Percentiles rank a stretch among this genome's conserved stretches.
These are phyloP conservation scores for Fagopyrum tataricum DNA, from an alignment of 148 eudicot species.

Conservation along the genomic window DNA sequence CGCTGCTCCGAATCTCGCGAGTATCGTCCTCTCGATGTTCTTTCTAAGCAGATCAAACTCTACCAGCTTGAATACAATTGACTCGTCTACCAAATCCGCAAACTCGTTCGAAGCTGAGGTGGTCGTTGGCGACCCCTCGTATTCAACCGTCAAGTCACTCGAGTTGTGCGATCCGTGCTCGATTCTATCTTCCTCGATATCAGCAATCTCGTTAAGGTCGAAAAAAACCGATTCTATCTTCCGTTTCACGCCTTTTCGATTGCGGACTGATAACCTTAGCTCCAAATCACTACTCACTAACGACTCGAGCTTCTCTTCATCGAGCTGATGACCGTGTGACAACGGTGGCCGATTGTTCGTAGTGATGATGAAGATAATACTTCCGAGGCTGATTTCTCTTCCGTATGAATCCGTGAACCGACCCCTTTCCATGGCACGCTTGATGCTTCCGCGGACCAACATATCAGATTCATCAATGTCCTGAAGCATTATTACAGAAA, in stretches of 20 bases:
- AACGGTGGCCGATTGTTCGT: constrained; percentile 24
- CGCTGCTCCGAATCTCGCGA: constrained; percentile 28
- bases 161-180: constrained; percentile 60
- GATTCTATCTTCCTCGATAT: constrained; percentile 45
- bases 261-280: constrained; percentile 45
- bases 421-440: constrained; percentile 84
- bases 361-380: constrained; percentile 65
- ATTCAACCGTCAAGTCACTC: constrained; percentile 79
- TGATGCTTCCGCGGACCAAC: constrained; percentile 61
- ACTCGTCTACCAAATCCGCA: constrained; percentile 40
- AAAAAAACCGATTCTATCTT: constrained; percentile 40
- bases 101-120: constrained; percentile 43
- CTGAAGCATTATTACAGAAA: constrained; percentile 72
- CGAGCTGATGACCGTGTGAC: constrained; percentile 23
- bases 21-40: constrained; percentile 44
- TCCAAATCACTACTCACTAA: constrained; percentile 63
- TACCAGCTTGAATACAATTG: constrained; percentile 65
- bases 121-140: constrained; percentile 49
- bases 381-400: constrained; percentile 84
- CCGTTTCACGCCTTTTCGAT: constrained; percentile 43
- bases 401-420: constrained; percentile 79
- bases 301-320: constrained; percentile 53
- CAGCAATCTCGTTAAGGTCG: constrained; percentile 66
- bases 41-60: constrained; percentile 31
- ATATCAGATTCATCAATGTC: constrained; percentile 79